phyloP scores from a whole-genome alignment of 306 rosid genomes.

The Cicer yamashitae region DNA sequence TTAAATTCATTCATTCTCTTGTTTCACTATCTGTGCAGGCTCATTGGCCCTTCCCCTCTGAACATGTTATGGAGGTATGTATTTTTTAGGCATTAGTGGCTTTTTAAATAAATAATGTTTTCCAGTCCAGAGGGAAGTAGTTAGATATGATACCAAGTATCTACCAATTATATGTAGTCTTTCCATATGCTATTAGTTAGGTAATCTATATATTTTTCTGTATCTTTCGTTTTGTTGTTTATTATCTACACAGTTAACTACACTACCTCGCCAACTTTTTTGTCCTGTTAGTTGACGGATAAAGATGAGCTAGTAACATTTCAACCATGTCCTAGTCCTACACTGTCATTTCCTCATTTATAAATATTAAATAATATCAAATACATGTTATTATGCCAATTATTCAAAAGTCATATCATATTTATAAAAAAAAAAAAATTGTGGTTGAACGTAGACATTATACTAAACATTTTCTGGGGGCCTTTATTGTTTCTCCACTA shows the following conservation, averaged over 20 bases:
- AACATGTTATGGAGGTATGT: constrained; percentile 84
- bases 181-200: neutral
- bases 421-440: too few species aligned
- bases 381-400: neutral
- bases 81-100: constrained; percentile 23
- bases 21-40: constrained; percentile 64
- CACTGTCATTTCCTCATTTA: too few species aligned
- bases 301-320: constrained; percentile 8
- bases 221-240: neutral
- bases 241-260: neutral
- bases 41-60: constrained; percentile 90
- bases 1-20: constrained; percentile 11
- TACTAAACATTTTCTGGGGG: too few species aligned
- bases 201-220: neutral
- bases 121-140: constrained; percentile 15
- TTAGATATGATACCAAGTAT: constrained; percentile 7
- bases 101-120: constrained; percentile 30
- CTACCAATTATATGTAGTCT: neutral
- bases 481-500: too few species aligned
- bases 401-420: neutral
- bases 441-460: too few species aligned
- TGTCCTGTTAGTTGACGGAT: neutral
- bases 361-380: too few species aligned
- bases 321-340: neutral
- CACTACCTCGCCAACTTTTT: neutral